These are phyloP conservation scores for Cladosporium sp. DNA, from an alignment of 2,329 filamentous ascomycete genomes.

Conservation along the genomic window DNA sequence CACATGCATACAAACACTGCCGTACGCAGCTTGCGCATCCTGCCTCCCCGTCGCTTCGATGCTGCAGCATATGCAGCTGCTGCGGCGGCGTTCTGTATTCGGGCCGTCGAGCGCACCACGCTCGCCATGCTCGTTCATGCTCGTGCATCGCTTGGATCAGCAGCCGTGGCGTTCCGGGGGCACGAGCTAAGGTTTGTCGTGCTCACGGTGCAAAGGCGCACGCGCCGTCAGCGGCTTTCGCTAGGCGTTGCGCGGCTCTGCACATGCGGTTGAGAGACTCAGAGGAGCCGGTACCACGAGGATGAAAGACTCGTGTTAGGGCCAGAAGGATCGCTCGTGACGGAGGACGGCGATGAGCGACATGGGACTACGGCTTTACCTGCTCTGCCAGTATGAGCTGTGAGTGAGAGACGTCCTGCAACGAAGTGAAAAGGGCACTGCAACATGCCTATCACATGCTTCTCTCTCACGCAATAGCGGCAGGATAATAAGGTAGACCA, in stretches of 20 bases:
- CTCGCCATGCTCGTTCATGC: not conserved
- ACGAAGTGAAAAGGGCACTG: not conserved
- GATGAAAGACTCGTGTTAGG: not conserved
- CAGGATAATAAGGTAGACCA: not conserved
- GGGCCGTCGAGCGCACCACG: conserved; percentile 2
- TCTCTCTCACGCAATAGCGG: not conserved
- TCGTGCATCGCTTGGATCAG: conserved; percentile 1
- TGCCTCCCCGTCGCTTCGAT: too few species aligned
- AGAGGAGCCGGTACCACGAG: not conserved
- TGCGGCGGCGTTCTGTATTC: not conserved
- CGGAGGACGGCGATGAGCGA: conserved; percentile 1
- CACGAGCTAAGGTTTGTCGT: not conserved
- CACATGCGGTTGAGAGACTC: not conserved
- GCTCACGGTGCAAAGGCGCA: not conserved
- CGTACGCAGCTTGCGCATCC: too few species aligned
- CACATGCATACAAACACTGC: too few species aligned
- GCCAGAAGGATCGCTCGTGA: not conserved
- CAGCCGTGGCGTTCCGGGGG: conserved; percentile 10
- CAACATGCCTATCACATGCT: not conserved
- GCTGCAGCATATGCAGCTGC: too few species aligned
- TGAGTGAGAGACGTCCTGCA: too few species aligned
- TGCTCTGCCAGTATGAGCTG: too few species aligned
- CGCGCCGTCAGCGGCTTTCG: conserved; percentile 10
- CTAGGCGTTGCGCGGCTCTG: conserved; percentile 5
- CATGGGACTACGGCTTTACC: too few species aligned